Base-by-base conservation (phyloP, 495 filamentous ascomycete genomes). In the Bryoglossum gracile region DNA sequence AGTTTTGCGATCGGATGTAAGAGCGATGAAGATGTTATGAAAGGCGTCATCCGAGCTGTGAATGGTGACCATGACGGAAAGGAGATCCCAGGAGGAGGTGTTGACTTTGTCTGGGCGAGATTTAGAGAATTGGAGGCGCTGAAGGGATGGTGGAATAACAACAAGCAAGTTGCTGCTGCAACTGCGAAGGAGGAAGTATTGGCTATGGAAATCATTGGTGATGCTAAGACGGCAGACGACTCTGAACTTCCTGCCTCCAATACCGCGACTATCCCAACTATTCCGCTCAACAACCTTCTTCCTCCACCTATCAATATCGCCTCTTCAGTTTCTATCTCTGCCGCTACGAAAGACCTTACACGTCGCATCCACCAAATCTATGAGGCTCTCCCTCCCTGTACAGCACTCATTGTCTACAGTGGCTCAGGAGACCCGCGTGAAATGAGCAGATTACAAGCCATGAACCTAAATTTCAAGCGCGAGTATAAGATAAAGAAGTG, bases 81-180 rank as follows among this genome's bases (percentile, higher is more conserved):
- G 11, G 71, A 76, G 17, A 78, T 89, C 43, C 80, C 82, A 2
- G 74, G 68, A 9, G 79, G 75, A 14, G 87, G 85, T 10, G 82
- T 94, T 14, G 89, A 95, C 53, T 89, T 97, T 58, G 80, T 87
- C 9, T 98, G 88, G 82, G 91, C 80, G 3, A 79, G 92, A 41
- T 73, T 98, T 54, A 83, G 89, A 26, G 87, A 88, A 56, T 75
- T 98, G 2, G 94, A 96, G 63, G 70, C 78, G 25, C 63, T 82
- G 11, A 80, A 87, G 21, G 87, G 87, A 1, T 95, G 89, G 89
- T 88, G 83, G 76, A 89, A 84, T 50, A 65, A 68, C 43, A 71
- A 72, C 43, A 70, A 65, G 54, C 48, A 55, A 22, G n/a, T 42
- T 52, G 42, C 50, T 55, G 9, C 54, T 50, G 36, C 52, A 17